Evolutionary conservation across 306 rosid species (phyloP), one percentile per base, ranked within the genome.

Genomic region (Vigna radiata): DNA sequence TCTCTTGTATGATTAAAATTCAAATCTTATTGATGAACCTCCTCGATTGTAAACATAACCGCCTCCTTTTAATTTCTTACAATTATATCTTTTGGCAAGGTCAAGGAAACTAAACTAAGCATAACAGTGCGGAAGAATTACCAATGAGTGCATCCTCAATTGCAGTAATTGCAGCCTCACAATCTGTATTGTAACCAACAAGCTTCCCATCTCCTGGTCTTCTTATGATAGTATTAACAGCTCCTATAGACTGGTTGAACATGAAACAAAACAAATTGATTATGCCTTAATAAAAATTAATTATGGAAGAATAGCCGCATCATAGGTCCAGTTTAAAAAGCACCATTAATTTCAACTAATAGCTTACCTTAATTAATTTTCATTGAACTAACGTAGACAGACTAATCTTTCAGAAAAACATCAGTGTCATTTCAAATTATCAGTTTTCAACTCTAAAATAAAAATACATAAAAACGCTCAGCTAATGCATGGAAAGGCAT

Each of bases 111-210:
- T 8, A 19, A 33, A 25, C 39, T 11, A 27, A 25, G 46, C 36
- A 17, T 10, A 72, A 48, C 15, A 50, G 44, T 21, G 11, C 23
- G 17, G 39, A 69, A 54, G 0, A 46, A 36, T 13, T 79, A 77
- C 87, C 85, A 73, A 54, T 81, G 14, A 86, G 83, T 55, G 85
- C 83, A 73, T 86, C 89, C 75, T 86, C 89, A 63, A 86, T 86
- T 62, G 89, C 87, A 77, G 83, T 69, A 47, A 86, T 86, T 17
- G 87, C 70, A 33, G 81, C 87, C 74, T 86, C 89, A 55, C 84
- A 73, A 66, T 86, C 87, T 50, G 89, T 86, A 70, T 86, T 86
- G 54, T 86, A 81, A 47, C 87, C 89, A 75, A 86, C 44, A 55
- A 83, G 82, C 77, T 81, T 75, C 50, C 87, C 89, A 83, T 83